Conservation (phyloP, 129 eudicot species). For the Dittrichia graveolens region DNA sequence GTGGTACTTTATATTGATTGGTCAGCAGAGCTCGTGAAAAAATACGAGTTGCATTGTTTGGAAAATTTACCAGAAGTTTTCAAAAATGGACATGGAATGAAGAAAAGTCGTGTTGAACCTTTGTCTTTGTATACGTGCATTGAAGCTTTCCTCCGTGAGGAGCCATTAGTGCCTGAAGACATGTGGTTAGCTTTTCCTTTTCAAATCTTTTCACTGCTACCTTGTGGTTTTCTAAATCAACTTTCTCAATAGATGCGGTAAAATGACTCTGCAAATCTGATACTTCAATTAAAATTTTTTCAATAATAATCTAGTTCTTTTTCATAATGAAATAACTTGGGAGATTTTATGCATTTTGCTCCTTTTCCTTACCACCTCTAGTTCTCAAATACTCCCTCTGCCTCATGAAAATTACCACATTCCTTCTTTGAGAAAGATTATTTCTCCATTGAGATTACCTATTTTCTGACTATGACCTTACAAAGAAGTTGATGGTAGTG, state of each 20-base stretch:
- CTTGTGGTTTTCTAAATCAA: too few species aligned
- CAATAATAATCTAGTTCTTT: too few species aligned
- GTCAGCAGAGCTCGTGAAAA: conserved; percentile 72
- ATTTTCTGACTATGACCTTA: background rate
- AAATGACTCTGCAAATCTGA: too few species aligned
- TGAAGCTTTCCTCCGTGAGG: conserved; percentile 89
- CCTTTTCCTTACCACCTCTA: background rate
- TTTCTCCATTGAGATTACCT: background rate
- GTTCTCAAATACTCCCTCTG: background rate
- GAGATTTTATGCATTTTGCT: background rate
- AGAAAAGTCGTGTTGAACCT: conserved; percentile 83
- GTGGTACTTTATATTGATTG: conserved; percentile 77
- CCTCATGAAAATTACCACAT: background rate
- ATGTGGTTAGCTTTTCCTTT: conserved; percentile 72
- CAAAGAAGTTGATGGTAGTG: conserved; percentile 10
- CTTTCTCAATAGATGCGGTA: too few species aligned
- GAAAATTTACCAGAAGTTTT: conserved; percentile 82
- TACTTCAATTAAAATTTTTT: too few species aligned
- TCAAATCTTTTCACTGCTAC: background rate
- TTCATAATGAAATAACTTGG: too few species aligned
- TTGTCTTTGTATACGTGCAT: conserved; percentile 80
- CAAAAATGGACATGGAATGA: conserved; percentile 56
- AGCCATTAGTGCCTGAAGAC: conserved; percentile 96
- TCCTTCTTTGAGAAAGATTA: background rate
- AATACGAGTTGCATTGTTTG: conserved; percentile 57